Percentiles rank a stretch among this genome's conserved stretches.
Conservation (phyloP, 2,329 filamentous ascomycete species). For the Colletotrichum cuscutae region DNA sequence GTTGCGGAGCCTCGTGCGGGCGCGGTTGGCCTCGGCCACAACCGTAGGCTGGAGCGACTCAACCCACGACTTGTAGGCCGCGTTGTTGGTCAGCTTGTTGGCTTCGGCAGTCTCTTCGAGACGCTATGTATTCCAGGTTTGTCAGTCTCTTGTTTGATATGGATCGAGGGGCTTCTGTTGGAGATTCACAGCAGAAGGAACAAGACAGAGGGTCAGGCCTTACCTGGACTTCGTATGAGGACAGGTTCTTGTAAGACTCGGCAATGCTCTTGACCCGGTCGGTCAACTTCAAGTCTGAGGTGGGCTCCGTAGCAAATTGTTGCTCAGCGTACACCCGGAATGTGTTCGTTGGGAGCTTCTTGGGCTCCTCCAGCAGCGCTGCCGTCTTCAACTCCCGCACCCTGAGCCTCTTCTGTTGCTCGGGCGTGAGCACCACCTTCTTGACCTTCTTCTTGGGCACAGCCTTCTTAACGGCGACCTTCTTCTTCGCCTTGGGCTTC, state of each 20-base stretch:
- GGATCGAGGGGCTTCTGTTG: neutral
- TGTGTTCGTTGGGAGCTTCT: constrained; percentile 41
- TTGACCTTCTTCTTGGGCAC: constrained; percentile 47
- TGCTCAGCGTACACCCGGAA: constrained; percentile 50
- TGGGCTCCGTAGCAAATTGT: neutral
- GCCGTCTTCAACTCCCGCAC: constrained; percentile 50
- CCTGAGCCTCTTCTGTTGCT: constrained; percentile 48
- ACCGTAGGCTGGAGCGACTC: constrained; percentile 50
- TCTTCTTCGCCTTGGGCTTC: constrained; percentile 35
- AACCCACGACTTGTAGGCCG: constrained; percentile 59
- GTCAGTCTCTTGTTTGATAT: neutral
- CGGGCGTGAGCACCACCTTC: constrained; percentile 49
- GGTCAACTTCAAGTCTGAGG: constrained; percentile 13
- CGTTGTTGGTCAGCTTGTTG: constrained; percentile 55
- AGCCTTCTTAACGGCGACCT: constrained; percentile 38
- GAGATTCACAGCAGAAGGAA: neutral
- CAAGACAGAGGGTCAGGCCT: constrained; percentile 36
- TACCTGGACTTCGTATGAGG: constrained; percentile 56
- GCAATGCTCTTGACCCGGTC: constrained; percentile 36
- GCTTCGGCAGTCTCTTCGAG: constrained; percentile 46
- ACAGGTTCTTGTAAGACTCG: constrained; percentile 51
- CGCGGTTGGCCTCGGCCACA: constrained; percentile 58
- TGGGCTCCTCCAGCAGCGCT: constrained; percentile 54
- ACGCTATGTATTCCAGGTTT: constrained; percentile 41
- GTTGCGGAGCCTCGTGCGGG: constrained; percentile 55